Conservation (phyloP, 2,329 filamentous ascomycete species). For the Alternaria arbusti region DNA sequence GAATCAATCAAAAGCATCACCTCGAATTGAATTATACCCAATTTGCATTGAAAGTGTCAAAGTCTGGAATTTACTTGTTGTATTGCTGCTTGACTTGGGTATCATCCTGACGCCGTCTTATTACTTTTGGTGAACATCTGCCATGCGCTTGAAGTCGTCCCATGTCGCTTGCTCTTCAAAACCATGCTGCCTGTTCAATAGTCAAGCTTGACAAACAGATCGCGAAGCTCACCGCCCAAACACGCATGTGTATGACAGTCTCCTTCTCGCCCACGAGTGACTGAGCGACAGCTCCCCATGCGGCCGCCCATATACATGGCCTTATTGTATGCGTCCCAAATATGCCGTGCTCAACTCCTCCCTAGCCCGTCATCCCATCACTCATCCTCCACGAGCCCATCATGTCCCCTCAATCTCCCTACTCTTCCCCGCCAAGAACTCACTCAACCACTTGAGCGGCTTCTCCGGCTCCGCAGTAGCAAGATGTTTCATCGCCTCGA, state of each 20-base stretch:
- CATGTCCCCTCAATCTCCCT: slow-evolving; percentile 54
- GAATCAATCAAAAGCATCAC: slow-evolving; percentile 45
- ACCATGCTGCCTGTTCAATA: not conserved
- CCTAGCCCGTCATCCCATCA: not conserved
- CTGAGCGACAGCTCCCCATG: not conserved
- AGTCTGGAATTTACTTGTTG: slow-evolving; percentile 2
- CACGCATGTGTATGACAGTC: not conserved
- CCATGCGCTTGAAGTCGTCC: not conserved
- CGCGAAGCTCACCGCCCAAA: not conserved
- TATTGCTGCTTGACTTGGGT: slow-evolving; percentile 22
- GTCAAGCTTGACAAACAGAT: not conserved
- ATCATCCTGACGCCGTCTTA: slow-evolving; percentile 20
- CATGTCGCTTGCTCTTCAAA: not conserved
- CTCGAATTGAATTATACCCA: slow-evolving; percentile 33
- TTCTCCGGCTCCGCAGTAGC: slow-evolving; percentile 59
- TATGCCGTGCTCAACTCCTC: not conserved
- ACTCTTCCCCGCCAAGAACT: slow-evolving; percentile 57
- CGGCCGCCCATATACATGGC: not conserved
- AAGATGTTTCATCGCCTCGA: slow-evolving; percentile 60
- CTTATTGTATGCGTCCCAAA: not conserved
- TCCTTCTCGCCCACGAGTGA: not conserved
- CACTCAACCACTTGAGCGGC: slow-evolving; percentile 56
- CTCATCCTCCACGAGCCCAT: not conserved
- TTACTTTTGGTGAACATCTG: slow-evolving; percentile 18
- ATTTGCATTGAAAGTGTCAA: slow-evolving; percentile 17